Evolutionary conservation across 441 rosid genomes (phyloP).

Genomic region (Macaranga tanarius): DNA sequence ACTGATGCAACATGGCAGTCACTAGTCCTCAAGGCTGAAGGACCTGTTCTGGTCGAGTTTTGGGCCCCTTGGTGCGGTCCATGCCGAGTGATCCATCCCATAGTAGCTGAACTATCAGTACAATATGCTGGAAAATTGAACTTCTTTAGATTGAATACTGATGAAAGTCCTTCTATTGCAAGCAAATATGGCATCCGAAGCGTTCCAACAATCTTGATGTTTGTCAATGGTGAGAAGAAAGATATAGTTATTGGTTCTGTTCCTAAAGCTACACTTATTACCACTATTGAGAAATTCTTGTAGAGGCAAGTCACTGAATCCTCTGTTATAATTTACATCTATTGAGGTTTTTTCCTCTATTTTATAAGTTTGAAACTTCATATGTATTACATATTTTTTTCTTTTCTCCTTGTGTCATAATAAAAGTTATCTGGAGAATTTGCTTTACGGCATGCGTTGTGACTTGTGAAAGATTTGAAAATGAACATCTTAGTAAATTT

Average conservation of each 20-base stretch:
- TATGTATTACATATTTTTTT: background rate
- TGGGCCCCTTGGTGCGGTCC: slow-evolving; percentile 91
- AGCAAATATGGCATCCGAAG: slow-evolving; percentile 59
- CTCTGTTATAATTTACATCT: too few relatives aligned
- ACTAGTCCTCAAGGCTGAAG: slow-evolving; percentile 54
- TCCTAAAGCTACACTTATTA: slow-evolving; percentile 52
- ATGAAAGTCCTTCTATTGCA: slow-evolving; percentile 56
- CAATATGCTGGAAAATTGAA: slow-evolving; percentile 57
- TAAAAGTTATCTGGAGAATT: background rate
- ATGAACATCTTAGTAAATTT: background rate
- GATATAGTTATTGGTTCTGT: slow-evolving; percentile 66
- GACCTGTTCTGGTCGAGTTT: slow-evolving; percentile 68
- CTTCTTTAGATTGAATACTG: slow-evolving; percentile 58
- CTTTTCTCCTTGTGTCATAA: background rate
- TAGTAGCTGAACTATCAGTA: slow-evolving; percentile 53
- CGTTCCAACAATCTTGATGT: slow-evolving; percentile 66
- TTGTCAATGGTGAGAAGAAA: slow-evolving; percentile 62
- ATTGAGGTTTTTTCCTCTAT: background rate
- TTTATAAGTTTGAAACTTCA: background rate
- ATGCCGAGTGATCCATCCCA: slow-evolving; percentile 65
- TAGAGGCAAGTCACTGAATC: slow-evolving; percentile 8
- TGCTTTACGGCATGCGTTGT: too few relatives aligned
- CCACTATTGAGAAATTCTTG: slow-evolving; percentile 57
- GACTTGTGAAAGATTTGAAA: background rate
- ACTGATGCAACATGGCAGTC: slow-evolving; percentile 65